phyloP scores from a whole-genome alignment of 345 rosid genomes.

The Turritis glabra region DNA sequence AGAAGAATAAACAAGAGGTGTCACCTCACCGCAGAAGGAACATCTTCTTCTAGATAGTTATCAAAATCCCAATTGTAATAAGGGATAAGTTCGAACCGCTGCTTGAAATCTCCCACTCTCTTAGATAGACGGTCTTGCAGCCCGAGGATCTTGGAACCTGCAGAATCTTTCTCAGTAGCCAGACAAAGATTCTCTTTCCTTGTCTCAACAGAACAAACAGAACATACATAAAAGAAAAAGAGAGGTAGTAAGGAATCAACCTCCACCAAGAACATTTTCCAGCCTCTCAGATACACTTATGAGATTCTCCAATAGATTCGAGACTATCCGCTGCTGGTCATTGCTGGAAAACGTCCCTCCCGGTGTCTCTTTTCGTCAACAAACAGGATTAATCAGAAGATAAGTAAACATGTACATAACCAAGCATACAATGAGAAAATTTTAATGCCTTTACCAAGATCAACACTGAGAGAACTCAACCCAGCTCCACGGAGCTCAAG shows the following conservation, averaged over 20 bases:
- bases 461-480: slow-evolving; percentile 49
- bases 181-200: slow-evolving; percentile 47
- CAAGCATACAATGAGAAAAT: slow-evolving; percentile 2
- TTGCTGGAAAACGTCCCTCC: slow-evolving; percentile 14
- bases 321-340: slow-evolving; percentile 12
- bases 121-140: slow-evolving; percentile 46
- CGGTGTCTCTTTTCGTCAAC: slow-evolving; percentile 50
- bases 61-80: slow-evolving; percentile 92
- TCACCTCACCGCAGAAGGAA: slow-evolving; percentile 94
- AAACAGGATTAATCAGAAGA: slow-evolving; percentile 38
- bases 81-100: slow-evolving; percentile 58
- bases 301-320: slow-evolving; percentile 40
- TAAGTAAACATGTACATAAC: slow-evolving; percentile 32
- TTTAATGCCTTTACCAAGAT: slow-evolving; percentile 23
- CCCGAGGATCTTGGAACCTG: slow-evolving; percentile 35
- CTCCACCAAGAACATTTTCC: slow-evolving; percentile 45
- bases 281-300: slow-evolving; percentile 41
- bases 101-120: slow-evolving; percentile 52
- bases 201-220: slow-evolving; percentile 37
- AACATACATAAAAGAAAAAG: not conserved
- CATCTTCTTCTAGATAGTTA: slow-evolving; percentile 76
- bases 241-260: slow-evolving; percentile 24
- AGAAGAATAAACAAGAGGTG: slow-evolving; percentile 42
- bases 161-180: slow-evolving; percentile 16
- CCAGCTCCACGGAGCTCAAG: slow-evolving; percentile 90